Base-by-base conservation (phyloP, 495 filamentous ascomycete species). In the Penicillium cosmopolitanum region DNA sequence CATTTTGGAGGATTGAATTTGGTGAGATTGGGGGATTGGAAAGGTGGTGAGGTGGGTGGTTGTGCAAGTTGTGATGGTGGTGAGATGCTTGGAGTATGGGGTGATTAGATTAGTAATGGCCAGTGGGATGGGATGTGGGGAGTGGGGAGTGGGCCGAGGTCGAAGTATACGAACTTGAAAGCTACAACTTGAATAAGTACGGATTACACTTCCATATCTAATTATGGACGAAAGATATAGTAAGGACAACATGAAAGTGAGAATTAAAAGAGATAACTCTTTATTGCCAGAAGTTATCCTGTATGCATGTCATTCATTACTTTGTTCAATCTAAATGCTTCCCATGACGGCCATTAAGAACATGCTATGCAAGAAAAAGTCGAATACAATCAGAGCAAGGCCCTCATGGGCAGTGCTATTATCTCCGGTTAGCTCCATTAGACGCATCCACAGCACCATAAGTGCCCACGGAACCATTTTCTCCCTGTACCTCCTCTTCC, bases 271-370 rank as follows among this genome's bases (percentile, higher is more conserved):
- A 31, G 28, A 31, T 31, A 6, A 31, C 1, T 31, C 8, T 38
- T 38, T 7, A 38, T n/a, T 38, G 36, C 12, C 15, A 13, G 36
- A 13, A 12, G 11, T 13, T 13, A 13, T 38, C 36, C 15, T n/a
- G 10, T n/a, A 38, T 38, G 15, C n/a, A 46, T 23, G n/a, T 15
- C 12, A 9, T 46, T 46, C 42, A 7, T 21, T 18, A 21, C 18
- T 10, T 21, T 38, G 36, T n/a, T 38, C 36, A 38, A n/a, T 38
- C 36, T 38, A 38, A 38, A 38, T 38, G 36, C 36, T 38, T 38
- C 42, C 42, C 42, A 46, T 46, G n/a, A 16, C n/a, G n/a, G 56
- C 53, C n/a, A 73, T 83, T 18, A 53, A 38, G 11, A 38, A 38
- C 36, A 38, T 38, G 36, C 15, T 13, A 38, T 38, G 36, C 36